Base-by-base conservation (phyloP, 73 alveolate genomes). In the Uronychia setigera region DNA sequence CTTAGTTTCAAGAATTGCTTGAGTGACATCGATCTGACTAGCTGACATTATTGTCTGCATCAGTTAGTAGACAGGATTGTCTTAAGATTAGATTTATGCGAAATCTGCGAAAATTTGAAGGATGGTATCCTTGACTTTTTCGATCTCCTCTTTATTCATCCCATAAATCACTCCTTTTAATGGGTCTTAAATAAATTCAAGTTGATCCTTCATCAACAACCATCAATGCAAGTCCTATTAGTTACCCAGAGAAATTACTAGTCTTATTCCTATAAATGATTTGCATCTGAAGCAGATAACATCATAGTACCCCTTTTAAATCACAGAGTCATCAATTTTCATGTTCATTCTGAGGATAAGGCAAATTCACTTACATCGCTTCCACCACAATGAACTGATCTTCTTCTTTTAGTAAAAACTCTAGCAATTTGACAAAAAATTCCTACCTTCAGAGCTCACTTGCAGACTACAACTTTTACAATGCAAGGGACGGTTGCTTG, bases 361-460 rank as follows among this genome's bases (percentile, higher is more conserved):
- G n/a, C 67, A 46, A 11, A 11, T 5, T 46, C 67, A 46, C 67
- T 46, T 46, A 46, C 67, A 46, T 46, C n/a, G 67, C 67, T 46
- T 46, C 67, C 67, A 46, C 67, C 19, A 46, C 67, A 46, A 46
- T 5, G 19, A 46, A 46, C 5, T 5, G 19, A 19, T 46, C 67
- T 19, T 46, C 67, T 19, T 46, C 67, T 19, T 46, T 46, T 19
- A 46, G 67, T 11, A 46, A 19, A 19, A 46, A 46, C 19, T 46
- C 67, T 46, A 46, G 67, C n/a, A 46, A n/a, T n/a, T n/a, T n/a
- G n/a, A 11, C 67, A 46, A 19, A 46, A 19, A 11, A 11, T 46
- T 11, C 67, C 67, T 19, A 46, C 67, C 67, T 46, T 46, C 67
- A 46, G 67, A 46, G 67, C 67, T 46, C 67, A 46, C 67, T 46